phyloP scores from a whole-genome alignment of 441 rosid genomes.

The Erodium texanum region DNA sequence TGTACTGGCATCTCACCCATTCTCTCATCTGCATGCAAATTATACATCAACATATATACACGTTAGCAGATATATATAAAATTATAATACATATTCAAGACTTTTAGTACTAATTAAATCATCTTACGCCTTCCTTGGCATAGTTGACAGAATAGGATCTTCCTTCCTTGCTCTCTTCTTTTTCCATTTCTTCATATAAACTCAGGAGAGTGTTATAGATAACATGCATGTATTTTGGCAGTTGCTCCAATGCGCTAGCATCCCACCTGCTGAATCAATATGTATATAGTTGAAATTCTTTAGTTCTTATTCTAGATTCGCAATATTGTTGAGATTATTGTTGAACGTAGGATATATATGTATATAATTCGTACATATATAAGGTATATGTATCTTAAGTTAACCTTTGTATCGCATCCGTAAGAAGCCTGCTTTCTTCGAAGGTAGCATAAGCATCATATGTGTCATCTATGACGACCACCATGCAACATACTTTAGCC shows the following conservation, averaged over 20 bases:
- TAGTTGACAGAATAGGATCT: neutral
- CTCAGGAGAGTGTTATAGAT: conserved; percentile 13
- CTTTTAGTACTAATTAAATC: neutral
- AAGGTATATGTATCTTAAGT: too few relatives aligned
- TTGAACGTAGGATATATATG: too few relatives aligned
- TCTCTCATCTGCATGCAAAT: neutral
- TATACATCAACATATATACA: neutral
- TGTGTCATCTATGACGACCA: conserved; percentile 16
- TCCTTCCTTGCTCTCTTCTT: conserved; percentile 6
- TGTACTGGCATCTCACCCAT: neutral
- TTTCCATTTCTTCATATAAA: conserved; percentile 20
- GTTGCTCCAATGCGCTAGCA: conserved; percentile 1
- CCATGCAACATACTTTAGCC: conserved; percentile 9
- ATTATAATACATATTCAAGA: neutral
- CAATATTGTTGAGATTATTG: too few relatives aligned
- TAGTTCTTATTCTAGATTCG: too few relatives aligned
- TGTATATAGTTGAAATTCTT: neutral
- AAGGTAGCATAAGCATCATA: conserved; percentile 19
- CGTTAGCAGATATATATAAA: too few relatives aligned
- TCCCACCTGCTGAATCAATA: conserved; percentile 29
- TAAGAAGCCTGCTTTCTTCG: conserved; percentile 19
- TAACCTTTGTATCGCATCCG: conserved; percentile 23
- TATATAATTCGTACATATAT: neutral
- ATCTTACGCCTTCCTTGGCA: neutral
- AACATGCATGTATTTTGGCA: conserved; percentile 31